Percentiles rank a stretch among this genome's conserved stretches.
Evolutionary conservation across 1,139 yeast species (phyloP).

Genomic region (Pichia norvegensis): DNA sequence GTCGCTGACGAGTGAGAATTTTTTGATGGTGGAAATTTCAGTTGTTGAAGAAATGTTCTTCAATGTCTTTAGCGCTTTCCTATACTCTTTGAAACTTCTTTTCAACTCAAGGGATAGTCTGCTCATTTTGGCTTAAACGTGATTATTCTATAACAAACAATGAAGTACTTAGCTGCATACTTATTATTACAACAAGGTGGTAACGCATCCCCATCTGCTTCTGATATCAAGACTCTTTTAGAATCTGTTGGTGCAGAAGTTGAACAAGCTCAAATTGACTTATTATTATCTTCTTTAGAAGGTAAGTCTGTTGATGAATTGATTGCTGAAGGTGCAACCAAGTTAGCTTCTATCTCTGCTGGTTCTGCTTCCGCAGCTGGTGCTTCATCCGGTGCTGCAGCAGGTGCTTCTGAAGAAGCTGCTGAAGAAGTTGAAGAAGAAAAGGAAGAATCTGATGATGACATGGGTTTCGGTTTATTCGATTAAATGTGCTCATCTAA

Average conservation of each 20-base stretch:
- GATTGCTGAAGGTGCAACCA: conserved; percentile 91
- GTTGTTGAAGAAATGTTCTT: too few relatives aligned
- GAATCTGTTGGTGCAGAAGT: conserved; percentile 94
- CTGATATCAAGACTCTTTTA: conserved; percentile 81
- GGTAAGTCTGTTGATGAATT: conserved; percentile 91
- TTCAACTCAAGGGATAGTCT: conserved; percentile 27
- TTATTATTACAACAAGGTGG: conserved; percentile 63
- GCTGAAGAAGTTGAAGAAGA: conserved; percentile 63
- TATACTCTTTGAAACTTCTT: neutral
- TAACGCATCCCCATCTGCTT: conserved; percentile 77
- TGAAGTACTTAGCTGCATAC: conserved; percentile 68
- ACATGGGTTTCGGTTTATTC: conserved; percentile 34
- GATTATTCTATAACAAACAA: conserved; percentile 33
- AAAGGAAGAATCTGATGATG: conserved; percentile 41
- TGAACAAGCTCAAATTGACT: conserved; percentile 79
- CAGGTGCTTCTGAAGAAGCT: conserved; percentile 60
- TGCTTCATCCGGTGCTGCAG: conserved; percentile 60
- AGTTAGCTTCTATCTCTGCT: conserved; percentile 94
- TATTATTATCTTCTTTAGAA: conserved; percentile 83
- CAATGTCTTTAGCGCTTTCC: too few relatives aligned
- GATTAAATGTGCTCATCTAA: conserved; percentile 21
- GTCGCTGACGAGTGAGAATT: neutral
- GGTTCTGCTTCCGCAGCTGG: conserved; percentile 91
- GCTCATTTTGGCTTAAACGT: conserved; percentile 35
- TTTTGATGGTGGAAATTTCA: neutral